Base-by-base conservation (phyloP, 2,329 filamentous ascomycete genomes). In the Xylariaceae sp. region DNA sequence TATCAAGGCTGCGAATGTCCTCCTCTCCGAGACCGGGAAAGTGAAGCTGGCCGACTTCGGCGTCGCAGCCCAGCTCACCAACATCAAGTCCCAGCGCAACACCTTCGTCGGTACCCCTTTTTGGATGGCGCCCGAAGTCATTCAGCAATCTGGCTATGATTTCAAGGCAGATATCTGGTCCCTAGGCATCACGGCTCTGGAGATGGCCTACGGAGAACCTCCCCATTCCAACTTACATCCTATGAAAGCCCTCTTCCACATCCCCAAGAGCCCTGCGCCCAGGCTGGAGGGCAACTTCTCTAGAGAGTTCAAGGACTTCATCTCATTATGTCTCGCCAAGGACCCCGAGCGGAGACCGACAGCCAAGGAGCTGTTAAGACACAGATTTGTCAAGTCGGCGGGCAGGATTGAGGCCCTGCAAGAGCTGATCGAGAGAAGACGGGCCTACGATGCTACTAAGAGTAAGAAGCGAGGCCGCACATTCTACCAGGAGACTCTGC, bases 21-120 rank as follows among this genome's bases (percentile, higher is more conserved):
- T 97, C n/a, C 73, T 97, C n/a, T 92, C 88, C 0, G 83, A 90
- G 52, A 73, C 76, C 3, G 90, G 90, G 56, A 89, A 87, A 58
- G 90, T 97, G 60, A 97, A 97, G 70, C 73, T 97, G 51, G 90
- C 90, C 28, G 90, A 98, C 65, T 98, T 98, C 59, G 92, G 92
- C 43, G 92, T 98, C 29, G 92, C 92, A 6, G 90, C 92, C 19
- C 92, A 98, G 62, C 73, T 98, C 55, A 94, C 88, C 45, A 95
- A 96, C 59, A 94, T 97, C 67, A 96, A 96, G 65, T 96, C 90
- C 2, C 88, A 96, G 62, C 81, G 92, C 38, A 90, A 97, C 64
- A 98, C 92, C 0, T 97, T 98, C 57, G 92, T 98, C 14, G 92
- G 92, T 14, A 97, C 90, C 0, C 92, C 92, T 0, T 95, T 94